phyloP scores from a whole-genome alignment of 108 stramenopile species.

The Pseudonitzschia multiseries region DNA sequence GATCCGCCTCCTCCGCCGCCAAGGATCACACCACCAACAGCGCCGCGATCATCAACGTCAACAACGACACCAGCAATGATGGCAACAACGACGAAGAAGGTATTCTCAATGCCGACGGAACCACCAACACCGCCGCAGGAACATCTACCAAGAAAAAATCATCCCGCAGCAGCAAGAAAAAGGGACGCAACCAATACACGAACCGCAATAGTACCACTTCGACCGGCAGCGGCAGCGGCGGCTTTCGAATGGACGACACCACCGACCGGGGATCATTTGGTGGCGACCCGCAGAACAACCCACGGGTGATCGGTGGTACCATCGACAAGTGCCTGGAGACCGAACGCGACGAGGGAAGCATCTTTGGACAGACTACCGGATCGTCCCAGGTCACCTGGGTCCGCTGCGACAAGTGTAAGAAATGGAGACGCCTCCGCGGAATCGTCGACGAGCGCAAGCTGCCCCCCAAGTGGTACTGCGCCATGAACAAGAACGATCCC shows the following conservation, averaged over 20 bases:
- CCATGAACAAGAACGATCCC: slow-evolving; percentile 90
- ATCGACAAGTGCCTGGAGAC: slow-evolving; percentile 8
- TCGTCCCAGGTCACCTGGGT: slow-evolving; percentile 85
- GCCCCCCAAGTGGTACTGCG: slow-evolving; percentile 84
- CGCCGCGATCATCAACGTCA: too few species aligned
- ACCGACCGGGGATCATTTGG: not conserved
- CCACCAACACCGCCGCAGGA: slow-evolving; percentile 20
- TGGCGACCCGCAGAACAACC: not conserved
- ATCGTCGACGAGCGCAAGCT: slow-evolving; percentile 86
- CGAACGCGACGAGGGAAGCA: slow-evolving; percentile 73
- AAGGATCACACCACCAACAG: too few species aligned
- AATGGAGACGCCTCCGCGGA: slow-evolving; percentile 90
- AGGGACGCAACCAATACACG: slow-evolving; percentile 27
- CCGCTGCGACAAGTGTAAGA: slow-evolving; percentile 89
- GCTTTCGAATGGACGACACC: not conserved
- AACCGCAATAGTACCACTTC: not conserved
- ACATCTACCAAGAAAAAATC: not conserved
- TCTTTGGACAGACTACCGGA: slow-evolving; percentile 85
- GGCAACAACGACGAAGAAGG: slow-evolving; percentile 35
- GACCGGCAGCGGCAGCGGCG: not conserved
- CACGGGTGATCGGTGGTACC: not conserved
- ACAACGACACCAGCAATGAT: slow-evolving; percentile 39
- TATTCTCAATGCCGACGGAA: slow-evolving; percentile 31
- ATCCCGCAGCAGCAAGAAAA: slow-evolving; percentile 52
- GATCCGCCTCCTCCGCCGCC: too few species aligned